Percentiles rank a stretch among this genome's conserved stretches.
phyloP scores from a whole-genome alignment of 306 rosid genomes.

The Dryas octopetala region DNA sequence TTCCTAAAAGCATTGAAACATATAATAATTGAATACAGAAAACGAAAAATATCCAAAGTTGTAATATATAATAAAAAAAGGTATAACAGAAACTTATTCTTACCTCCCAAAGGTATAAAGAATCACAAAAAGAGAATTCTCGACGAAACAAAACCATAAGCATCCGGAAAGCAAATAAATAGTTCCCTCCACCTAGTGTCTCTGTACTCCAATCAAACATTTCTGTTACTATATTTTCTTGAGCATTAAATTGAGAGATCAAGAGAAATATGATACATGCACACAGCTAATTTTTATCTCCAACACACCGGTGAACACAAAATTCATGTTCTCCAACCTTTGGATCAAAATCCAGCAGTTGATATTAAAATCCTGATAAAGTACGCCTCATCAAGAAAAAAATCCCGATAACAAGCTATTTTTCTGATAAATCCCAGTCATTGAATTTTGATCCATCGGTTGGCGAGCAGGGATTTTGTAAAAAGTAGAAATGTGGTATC shows the following conservation, averaged over 20 bases:
- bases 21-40: neutral
- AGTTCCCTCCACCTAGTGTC: slow-evolving; percentile 94
- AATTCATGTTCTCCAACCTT: neutral
- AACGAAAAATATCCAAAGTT: neutral
- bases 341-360: neutral
- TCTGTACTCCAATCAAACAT: slow-evolving; percentile 54
- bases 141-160: slow-evolving; percentile 98
- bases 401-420: too few relatives aligned
- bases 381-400: neutral
- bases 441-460: too few relatives aligned
- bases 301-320: neutral
- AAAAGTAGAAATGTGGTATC: too few relatives aligned
- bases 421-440: too few relatives aligned
- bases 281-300: neutral
- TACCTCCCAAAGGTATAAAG: slow-evolving; percentile 99
- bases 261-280: slow-evolving; percentile 14
- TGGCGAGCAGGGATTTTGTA: too few relatives aligned
- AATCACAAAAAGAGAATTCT: slow-evolving; percentile 96
- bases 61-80: neutral
- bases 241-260: slow-evolving; percentile 23
- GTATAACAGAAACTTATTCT: slow-evolving; percentile 14
- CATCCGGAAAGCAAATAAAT: slow-evolving; percentile 98
- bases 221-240: slow-evolving; percentile 27
- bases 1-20: neutral
- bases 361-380: neutral